Evolutionary conservation across 768 basidiomycete genomes (phyloP).

Genomic region (Pholiota molesta): DNA sequence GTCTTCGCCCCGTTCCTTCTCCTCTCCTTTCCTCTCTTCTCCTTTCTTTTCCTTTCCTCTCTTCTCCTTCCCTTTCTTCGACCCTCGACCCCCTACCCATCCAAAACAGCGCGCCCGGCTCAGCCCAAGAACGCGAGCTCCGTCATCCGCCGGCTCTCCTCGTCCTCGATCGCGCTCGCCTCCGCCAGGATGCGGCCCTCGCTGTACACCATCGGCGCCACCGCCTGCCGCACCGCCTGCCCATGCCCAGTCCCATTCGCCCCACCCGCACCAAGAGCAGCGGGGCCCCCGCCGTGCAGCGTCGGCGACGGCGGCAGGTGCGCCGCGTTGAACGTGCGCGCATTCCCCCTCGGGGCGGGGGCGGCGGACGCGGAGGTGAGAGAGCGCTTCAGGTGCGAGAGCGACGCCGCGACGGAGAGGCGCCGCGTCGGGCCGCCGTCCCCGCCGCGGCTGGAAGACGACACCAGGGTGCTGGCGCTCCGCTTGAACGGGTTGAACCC

Average conservation of each 20-base stretch:
- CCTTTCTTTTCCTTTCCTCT: background rate
- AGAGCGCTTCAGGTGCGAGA: constrained; percentile 49
- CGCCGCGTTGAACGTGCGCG: constrained; percentile 31
- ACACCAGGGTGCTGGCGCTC: constrained; percentile 7
- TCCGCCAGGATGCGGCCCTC: constrained; percentile 57
- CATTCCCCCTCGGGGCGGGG: constrained; percentile 22
- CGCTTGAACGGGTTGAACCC: constrained; percentile 43
- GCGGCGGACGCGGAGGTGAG: constrained; percentile 39
- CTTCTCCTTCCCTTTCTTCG: no score
- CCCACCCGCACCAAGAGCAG: background rate
- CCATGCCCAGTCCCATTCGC: background rate
- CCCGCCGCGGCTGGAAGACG: background rate
- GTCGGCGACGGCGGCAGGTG: constrained; percentile 44
- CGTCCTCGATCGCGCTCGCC: constrained; percentile 60
- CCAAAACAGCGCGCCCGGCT: background rate
- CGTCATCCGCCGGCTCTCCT: constrained; percentile 68
- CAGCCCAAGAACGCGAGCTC: constrained; percentile 69
- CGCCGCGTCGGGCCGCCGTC: constrained; percentile 12
- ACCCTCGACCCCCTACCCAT: no score
- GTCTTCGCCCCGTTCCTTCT: background rate
- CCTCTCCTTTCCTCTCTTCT: background rate
- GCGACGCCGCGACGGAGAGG: constrained; percentile 35
- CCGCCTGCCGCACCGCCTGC: constrained; percentile 36
- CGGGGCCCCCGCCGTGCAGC: constrained; percentile 6
- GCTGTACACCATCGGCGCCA: constrained; percentile 63